Base-by-base conservation (phyloP, 169 alveolate genomes). In the Cryptosporidium viatorum region DNA sequence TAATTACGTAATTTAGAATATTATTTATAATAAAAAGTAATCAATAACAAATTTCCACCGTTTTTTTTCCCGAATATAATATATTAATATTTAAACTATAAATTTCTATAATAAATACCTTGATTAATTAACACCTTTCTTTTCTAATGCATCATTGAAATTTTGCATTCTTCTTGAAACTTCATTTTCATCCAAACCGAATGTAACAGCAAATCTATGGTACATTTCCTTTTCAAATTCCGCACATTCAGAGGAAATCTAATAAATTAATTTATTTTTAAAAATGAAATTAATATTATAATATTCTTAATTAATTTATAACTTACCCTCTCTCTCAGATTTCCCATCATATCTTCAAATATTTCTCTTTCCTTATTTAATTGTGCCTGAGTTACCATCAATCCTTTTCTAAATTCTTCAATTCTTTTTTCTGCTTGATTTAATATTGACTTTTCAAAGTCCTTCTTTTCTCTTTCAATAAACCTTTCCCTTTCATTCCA, bases 361-460 rank as follows among this genome's bases (percentile, higher is more conserved):
- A 80, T 59, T 35, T 80, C 89, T 26, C 89, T 80, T 45, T 80
- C 89, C 9, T 80, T 80, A 14, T 74, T 67, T 21, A 80, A 31
- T 48, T 80, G 89, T 18, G 68, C 89, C 18, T 80, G 89, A 18
- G 89, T 37, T 12, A 67, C 21, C 69, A 80, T 80, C 2, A 62
- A 80, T 8, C 89, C 89, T n/a, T 31, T 80, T 62, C 89, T 80
- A 41, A 80, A 80, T 43, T 80, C 89, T 45, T 80, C 89, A 41
- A 80, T 80, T 48, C 89, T 59, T 65, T 80, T 80, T 65, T 80
- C 89, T n/a, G 89, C 73, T 62, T 80, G 80, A 21, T 80, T 80
- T 31, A 80, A 41, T 29, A 80, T 58, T 6, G 80, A 62, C 39
- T 59, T 62, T 26, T 80, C 89, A 62, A 80, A 80, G 5, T 80